phyloP scores from a whole-genome alignment of 2,329 filamentous ascomycete genomes.

The Botryotinia globosa region DNA sequence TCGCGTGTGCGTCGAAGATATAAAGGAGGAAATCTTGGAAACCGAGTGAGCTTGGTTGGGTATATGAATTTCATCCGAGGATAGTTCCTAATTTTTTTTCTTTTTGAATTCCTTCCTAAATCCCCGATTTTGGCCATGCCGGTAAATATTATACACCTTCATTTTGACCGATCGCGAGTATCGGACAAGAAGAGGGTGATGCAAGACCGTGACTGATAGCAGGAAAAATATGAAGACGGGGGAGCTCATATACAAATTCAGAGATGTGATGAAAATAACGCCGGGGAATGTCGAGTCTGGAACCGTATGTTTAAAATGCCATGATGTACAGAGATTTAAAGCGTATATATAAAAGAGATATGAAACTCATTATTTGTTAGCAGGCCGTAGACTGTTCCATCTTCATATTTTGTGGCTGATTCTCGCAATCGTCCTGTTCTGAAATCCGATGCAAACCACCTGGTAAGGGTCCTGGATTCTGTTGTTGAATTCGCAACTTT shows the following conservation, averaged over 20 bases:
- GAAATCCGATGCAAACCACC: constrained; percentile 42
- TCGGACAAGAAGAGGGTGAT: background rate
- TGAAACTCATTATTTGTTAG: constrained; percentile 21
- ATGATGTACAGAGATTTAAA: constrained; percentile 23
- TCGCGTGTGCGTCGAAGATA: constrained; percentile 18
- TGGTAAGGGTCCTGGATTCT: constrained; percentile 37
- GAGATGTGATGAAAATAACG: constrained; percentile 9
- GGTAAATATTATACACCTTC: background rate
- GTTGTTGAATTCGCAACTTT: constrained; percentile 68
- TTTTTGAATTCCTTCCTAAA: background rate
- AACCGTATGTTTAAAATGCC: constrained; percentile 8
- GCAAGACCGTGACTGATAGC: background rate
- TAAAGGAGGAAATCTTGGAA: background rate
- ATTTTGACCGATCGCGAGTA: background rate
- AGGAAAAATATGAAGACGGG: background rate
- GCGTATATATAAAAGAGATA: background rate
- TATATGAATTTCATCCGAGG: constrained; percentile 18
- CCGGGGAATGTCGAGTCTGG: constrained; percentile 6
- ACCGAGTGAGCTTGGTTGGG: constrained; percentile 5
- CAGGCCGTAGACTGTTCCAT: constrained; percentile 37
- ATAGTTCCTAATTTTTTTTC: background rate
- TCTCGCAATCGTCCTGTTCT: constrained; percentile 37
- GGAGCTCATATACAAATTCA: constrained; percentile 10
- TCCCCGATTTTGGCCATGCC: background rate
- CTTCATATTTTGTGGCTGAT: constrained; percentile 29